A percentile compares a stretch with the other conserved stretches of the same genome.
Conservation (phyloP, 306 rosid genomes). For the Carpinus fangiana region DNA sequence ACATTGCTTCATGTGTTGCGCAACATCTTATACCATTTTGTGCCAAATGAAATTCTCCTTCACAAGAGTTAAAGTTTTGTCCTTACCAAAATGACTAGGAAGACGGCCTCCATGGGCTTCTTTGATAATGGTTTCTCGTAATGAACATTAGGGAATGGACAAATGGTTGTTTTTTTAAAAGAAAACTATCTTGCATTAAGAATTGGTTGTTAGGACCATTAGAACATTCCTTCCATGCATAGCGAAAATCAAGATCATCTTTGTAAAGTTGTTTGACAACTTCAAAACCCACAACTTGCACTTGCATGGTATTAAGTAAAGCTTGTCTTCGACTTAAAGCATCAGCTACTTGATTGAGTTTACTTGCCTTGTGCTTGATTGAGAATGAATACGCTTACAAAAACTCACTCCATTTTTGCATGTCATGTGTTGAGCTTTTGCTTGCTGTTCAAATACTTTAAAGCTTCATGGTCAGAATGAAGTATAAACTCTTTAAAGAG, state of each 20-base stretch:
- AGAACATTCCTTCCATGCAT: neutral
- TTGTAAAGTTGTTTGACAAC: neutral
- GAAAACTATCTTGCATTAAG: neutral
- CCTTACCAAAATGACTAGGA: neutral
- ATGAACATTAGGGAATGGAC: too few species aligned
- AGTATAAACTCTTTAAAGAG: neutral
- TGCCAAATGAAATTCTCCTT: neutral
- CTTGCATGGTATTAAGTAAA: neutral
- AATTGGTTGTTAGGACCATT: neutral
- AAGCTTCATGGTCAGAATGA: too few species aligned
- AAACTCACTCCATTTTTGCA: too few species aligned
- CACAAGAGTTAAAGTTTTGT: neutral
- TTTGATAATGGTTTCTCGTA: neutral
- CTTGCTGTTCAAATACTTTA: too few species aligned
- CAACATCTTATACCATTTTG: neutral
- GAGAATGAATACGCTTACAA: too few species aligned
- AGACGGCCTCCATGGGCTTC: constrained; percentile 2
- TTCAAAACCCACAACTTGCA: neutral
- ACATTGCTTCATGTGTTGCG: neutral
- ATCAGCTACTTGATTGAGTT: neutral
- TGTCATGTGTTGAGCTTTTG: too few species aligned
- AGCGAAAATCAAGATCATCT: neutral
- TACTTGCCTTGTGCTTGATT: too few species aligned
- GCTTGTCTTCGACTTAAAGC: neutral
- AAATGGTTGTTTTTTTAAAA: neutral